Evolutionary conservation across 495 filamentous ascomycete genomes (phyloP).

Genomic region (Hamigera avellanea): DNA sequence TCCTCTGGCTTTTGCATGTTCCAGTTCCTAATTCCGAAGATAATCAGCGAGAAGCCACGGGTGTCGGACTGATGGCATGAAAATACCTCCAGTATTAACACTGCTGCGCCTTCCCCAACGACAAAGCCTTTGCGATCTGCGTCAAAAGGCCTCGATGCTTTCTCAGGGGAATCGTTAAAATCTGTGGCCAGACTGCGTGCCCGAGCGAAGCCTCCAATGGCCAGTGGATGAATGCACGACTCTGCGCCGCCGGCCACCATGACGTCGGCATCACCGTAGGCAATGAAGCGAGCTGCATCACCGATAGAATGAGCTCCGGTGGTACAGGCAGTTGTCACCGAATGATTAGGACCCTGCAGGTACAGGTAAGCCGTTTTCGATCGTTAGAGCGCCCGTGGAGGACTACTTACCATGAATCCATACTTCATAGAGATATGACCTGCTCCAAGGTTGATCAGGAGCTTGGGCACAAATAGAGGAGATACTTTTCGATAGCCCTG

Average conservation of each 20-base stretch:
- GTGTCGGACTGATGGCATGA: no score
- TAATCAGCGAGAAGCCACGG: no score
- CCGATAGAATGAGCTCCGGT: conserved; percentile 91
- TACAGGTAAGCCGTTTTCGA: neutral
- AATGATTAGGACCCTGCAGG: conserved; percentile 71
- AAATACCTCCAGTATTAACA: conserved; percentile 67
- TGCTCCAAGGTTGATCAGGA: conserved; percentile 88
- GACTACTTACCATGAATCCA: conserved; percentile 52
- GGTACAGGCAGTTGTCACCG: conserved; percentile 87
- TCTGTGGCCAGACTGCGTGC: conserved; percentile 73
- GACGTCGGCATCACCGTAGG: conserved; percentile 79
- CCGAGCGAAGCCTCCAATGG: conserved; percentile 81
- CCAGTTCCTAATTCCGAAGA: conserved; percentile 48
- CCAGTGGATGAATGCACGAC: conserved; percentile 90
- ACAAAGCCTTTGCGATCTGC: conserved; percentile 75
- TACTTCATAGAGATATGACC: conserved; percentile 91
- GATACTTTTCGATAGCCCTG: conserved; percentile 88
- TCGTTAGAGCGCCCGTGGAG: neutral
- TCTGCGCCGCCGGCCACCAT: conserved; percentile 93
- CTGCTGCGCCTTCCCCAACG: conserved; percentile 82
- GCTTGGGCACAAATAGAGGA: conserved; percentile 80
- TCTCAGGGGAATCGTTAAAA: conserved; percentile 62
- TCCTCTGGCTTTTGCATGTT: conserved; percentile 70
- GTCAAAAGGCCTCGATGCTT: conserved; percentile 82
- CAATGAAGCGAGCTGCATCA: conserved; percentile 83